phyloP scores from a whole-genome alignment of 768 basidiomycete species.

The Leucosporidium scottii region DNA sequence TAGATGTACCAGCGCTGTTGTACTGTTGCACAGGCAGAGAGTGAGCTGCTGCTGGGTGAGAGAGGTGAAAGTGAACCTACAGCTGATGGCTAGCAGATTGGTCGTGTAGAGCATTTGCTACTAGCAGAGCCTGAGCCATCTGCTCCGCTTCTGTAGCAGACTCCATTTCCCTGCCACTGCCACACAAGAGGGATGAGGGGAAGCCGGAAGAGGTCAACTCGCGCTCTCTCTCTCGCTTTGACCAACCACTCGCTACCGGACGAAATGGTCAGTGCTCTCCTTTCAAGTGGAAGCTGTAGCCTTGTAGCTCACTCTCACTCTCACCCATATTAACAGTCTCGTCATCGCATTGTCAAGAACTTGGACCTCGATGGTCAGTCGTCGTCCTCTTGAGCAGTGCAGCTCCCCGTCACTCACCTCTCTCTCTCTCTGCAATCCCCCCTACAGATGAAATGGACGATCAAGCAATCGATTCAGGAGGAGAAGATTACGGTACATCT shows the following conservation, averaged over 20 bases:
- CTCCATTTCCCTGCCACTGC: no score
- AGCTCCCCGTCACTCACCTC: no score
- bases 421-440: not conserved
- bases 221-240: not conserved
- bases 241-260: no score
- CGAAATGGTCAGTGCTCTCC: no score
- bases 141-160: no score
- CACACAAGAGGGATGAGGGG: no score
- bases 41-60: not conserved
- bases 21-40: not conserved
- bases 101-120: not conserved
- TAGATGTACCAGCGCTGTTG: not conserved
- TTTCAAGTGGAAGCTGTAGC: no score
- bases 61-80: not conserved
- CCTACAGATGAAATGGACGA: constrained; percentile 48
- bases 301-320: not conserved
- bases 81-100: not conserved
- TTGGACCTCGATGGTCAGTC: constrained; percentile 57
- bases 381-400: not conserved
- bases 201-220: not conserved
- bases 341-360: constrained; percentile 83
- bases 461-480: constrained; percentile 65
- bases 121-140: not conserved
- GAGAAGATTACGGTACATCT: constrained; percentile 42
- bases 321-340: constrained; percentile 49